These are phyloP conservation scores for Wallacemonas sp. DNA, from an alignment of 208 protist species.

Conservation along the genomic window DNA sequence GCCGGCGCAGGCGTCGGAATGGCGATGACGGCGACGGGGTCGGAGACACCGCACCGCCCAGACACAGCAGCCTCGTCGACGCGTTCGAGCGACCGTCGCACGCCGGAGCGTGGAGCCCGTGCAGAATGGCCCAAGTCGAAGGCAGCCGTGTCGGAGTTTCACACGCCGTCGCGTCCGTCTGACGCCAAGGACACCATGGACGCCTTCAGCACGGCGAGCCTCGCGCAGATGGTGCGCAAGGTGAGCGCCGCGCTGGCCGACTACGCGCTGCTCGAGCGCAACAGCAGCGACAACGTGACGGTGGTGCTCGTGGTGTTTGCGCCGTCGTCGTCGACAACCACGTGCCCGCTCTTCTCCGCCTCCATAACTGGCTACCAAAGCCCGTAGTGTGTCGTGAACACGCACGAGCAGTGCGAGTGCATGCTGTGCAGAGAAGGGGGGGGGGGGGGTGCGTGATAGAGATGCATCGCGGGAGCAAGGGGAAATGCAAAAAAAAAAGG, in stretches of 20 bases:
- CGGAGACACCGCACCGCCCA: too few relatives aligned
- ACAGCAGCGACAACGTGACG: conserved; percentile 58
- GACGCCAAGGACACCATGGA: background rate
- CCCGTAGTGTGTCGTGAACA: background rate
- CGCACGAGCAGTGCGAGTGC: background rate
- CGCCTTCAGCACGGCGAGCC: background rate
- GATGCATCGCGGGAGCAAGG: too few relatives aligned
- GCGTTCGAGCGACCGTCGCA: too few relatives aligned
- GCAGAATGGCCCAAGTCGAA: background rate
- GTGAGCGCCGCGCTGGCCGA: conserved; percentile 30
- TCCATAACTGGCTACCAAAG: background rate
- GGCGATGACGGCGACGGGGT: too few relatives aligned
- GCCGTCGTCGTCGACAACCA: background rate
- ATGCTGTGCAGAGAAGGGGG: too few relatives aligned
- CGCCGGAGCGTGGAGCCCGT: too few relatives aligned
- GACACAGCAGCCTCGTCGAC: too few relatives aligned
- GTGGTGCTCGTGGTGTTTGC: conserved; percentile 46
- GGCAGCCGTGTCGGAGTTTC: background rate
- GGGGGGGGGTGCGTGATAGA: too few relatives aligned
- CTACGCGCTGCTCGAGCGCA: conserved; percentile 39
- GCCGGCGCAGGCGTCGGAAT: too few relatives aligned
- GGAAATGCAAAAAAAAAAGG: too few relatives aligned
- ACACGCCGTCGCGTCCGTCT: background rate
- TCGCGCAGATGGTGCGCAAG: conserved; percentile 8
- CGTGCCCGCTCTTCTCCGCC: background rate